Conservation (phyloP, 1,139 yeast species). For the Saccharomyces uvarum region DNA sequence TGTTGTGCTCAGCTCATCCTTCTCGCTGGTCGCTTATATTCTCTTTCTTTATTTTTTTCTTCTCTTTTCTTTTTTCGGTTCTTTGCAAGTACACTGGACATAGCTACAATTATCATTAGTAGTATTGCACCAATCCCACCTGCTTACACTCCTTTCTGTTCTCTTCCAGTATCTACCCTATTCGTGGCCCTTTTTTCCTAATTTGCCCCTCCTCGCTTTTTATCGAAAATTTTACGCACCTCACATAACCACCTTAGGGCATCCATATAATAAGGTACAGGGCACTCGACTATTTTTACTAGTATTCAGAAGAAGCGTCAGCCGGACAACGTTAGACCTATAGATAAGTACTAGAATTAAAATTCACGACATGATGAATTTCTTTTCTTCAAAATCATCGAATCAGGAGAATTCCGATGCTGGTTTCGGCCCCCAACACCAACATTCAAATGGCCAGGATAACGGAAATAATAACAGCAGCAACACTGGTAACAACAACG, state of each 20-base stretch:
- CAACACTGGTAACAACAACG: conserved; percentile 13
- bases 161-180: not conserved
- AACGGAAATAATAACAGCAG: conserved; percentile 7
- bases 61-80: not conserved
- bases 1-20: not conserved
- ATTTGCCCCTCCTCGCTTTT: conserved; percentile 1
- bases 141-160: not conserved
- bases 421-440: conserved; percentile 5
- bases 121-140: not conserved
- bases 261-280: not conserved
- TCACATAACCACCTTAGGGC: not conserved
- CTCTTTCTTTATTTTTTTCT: not conserved
- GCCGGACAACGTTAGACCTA: not conserved
- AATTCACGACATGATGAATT: conserved; percentile 19
- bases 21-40: not conserved
- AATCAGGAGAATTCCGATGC: conserved; percentile 4
- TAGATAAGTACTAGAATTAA: not conserved
- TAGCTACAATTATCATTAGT: not conserved
- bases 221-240: not conserved
- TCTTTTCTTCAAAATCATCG: conserved; percentile 18
- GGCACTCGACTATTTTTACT: not conserved
- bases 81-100: not conserved
- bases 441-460: conserved; percentile 4
- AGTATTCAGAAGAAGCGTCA: not conserved
- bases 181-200: not conserved